phyloP scores from a whole-genome alignment of 2,329 filamentous ascomycete species.

The Cadophora sp. region DNA sequence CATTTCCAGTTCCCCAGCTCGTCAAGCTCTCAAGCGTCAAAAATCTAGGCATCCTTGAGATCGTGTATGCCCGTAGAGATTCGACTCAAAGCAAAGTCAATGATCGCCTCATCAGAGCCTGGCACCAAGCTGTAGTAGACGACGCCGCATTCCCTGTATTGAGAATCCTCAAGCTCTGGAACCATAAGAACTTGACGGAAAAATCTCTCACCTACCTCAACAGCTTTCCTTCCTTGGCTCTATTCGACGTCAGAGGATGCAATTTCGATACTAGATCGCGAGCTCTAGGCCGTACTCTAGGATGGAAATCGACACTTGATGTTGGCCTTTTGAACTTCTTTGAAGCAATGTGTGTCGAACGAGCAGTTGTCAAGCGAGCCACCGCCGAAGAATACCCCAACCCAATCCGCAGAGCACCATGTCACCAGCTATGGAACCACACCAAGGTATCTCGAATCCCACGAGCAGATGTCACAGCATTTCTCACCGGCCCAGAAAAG shows the following conservation, averaged over 20 bases:
- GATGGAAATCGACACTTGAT: conserved; percentile 37
- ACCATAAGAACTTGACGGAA: conserved; percentile 40
- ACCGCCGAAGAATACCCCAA: conserved; percentile 11
- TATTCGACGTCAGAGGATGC: conserved; percentile 43
- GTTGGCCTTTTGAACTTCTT: conserved; percentile 31
- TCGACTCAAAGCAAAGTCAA: conserved; percentile 27
- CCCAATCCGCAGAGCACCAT: conserved; percentile 20
- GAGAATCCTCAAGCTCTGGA: conserved; percentile 44
- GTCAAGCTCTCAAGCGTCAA: conserved; percentile 42
- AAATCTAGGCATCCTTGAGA: conserved; percentile 44
- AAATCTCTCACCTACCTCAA: conserved; percentile 43
- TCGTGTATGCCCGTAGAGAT: conserved; percentile 31
- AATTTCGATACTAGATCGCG: conserved; percentile 27
- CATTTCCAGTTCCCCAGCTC: conserved; percentile 38
- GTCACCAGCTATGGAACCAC: conserved; percentile 32
- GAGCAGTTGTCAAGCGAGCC: conserved; percentile 28
- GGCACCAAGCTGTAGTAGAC: conserved; percentile 39
- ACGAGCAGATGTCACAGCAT: conserved; percentile 28
- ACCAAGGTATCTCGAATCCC: conserved; percentile 31
- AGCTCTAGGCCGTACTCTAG: conserved; percentile 28
- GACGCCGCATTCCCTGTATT: conserved; percentile 42
- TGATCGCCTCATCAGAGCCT: conserved; percentile 44
- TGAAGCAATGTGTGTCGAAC: conserved; percentile 37
- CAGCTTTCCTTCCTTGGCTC: conserved; percentile 41
- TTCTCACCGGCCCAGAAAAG: conserved; percentile 26